Evolutionary conservation across 108 stramenopile species (phyloP), one percentile per base, ranked within the genome.

Genomic region (Seminavis robusta): DNA sequence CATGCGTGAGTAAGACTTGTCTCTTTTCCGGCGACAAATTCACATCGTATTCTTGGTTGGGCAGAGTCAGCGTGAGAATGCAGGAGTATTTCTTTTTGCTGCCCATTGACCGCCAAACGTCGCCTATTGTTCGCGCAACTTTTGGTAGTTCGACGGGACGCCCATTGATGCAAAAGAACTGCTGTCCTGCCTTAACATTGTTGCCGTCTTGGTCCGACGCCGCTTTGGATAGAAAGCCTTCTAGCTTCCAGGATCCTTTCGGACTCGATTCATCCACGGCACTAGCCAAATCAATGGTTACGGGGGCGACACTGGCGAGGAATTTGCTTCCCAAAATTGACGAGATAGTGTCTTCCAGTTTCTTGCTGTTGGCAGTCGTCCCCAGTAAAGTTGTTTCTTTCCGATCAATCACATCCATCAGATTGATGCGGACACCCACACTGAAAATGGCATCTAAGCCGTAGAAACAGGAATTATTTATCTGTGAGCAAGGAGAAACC

Each of bases 1-100:
- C 94, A 31, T 90, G 74, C 17, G 76, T 76, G 27, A 99, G 63
- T 46, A 97, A 65, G 13, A 98, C 93, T 47, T 96, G 78, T 26
- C 97, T 77, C 61, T 99, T 99, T 77, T 99, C 95, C 0, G 97
- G 97, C 9, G 94, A 84, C 36, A 98, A 47, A 61, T 99, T 99
- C 46, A 97, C 86, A 64, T 99, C 98, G 59, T 87, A 97, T 15
- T 73, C 61, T 11, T 81, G 52, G 29, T 88, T 79, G 4, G 96
- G 97, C 1, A 97, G 44, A 4, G 68, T 69, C 26, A 98, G 76
- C 57, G 66, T 56, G 28, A 98, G 54, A 0, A 98, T 73, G 52
- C 88, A 85, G 0, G 96, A 97, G 10, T 97, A 97, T 21, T 90
- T 86, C 26, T 87, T 86, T 56, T 79, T 76, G 3, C 21, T n/a